Conservation (phyloP, 768 basidiomycete species). For the Hemileccinum rubropunctum region DNA sequence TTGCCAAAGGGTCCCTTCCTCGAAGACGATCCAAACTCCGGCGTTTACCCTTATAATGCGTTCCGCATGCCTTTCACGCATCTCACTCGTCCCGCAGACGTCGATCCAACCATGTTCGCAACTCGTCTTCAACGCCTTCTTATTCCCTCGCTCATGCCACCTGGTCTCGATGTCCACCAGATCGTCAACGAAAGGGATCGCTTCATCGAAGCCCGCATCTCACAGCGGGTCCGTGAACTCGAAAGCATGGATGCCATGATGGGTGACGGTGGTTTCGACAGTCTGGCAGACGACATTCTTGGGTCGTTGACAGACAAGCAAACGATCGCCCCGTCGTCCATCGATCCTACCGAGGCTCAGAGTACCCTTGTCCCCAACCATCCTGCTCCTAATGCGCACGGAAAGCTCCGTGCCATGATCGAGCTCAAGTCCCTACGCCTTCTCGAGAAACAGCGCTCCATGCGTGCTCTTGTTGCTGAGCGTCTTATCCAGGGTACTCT, state of each 20-base stretch:
- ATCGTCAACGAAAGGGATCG: slow-evolving; percentile 90
- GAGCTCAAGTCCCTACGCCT: slow-evolving; percentile 90
- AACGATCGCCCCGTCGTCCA: slow-evolving; percentile 23
- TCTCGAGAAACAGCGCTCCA: slow-evolving; percentile 85
- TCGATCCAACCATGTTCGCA: slow-evolving; percentile 59
- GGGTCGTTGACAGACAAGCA: slow-evolving; percentile 3
- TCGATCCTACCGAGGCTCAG: slow-evolving; percentile 35
- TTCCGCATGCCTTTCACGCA: slow-evolving; percentile 82
- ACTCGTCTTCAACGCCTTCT: slow-evolving; percentile 78
- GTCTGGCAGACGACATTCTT: slow-evolving; percentile 39
- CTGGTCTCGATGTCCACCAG: slow-evolving; percentile 89
- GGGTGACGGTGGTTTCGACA: slow-evolving; percentile 70
- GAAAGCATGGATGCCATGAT: slow-evolving; percentile 76
- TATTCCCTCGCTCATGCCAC: slow-evolving; percentile 87
- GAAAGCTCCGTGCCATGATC: slow-evolving; percentile 86
- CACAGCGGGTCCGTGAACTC: slow-evolving; percentile 86
- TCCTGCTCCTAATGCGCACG: slow-evolving; percentile 64
- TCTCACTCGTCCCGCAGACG: slow-evolving; percentile 61
- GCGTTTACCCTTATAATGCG: slow-evolving; percentile 91
- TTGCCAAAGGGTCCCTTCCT: slow-evolving; percentile 72
- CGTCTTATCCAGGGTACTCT: slow-evolving; percentile 85
- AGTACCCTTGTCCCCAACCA: slow-evolving; percentile 29
- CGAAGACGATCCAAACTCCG: slow-evolving; percentile 76
- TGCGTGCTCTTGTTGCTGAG: slow-evolving; percentile 84
- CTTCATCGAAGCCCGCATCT: slow-evolving; percentile 84